phyloP scores from a whole-genome alignment of 2,329 filamentous ascomycete genomes.

The Metarhizium brunneum region DNA sequence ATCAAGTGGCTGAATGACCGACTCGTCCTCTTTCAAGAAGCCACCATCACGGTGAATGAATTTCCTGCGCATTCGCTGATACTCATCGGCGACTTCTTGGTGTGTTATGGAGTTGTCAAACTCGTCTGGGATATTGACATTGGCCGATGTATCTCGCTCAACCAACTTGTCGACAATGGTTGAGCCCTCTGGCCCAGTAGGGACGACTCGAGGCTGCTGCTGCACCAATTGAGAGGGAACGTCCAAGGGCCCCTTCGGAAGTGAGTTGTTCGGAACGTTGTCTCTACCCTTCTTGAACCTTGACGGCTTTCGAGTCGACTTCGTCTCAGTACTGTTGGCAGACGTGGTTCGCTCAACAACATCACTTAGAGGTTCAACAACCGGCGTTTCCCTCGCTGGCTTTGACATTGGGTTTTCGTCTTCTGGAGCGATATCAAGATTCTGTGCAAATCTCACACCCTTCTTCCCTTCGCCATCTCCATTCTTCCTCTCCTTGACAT shows the following conservation, averaged over 20 bases:
- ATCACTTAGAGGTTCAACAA: constrained; percentile 41
- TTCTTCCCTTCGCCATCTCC: constrained; percentile 39
- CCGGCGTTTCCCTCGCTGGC: constrained; percentile 16
- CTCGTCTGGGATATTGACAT: constrained; percentile 44
- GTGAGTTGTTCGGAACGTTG: constrained; percentile 6
- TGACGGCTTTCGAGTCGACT: constrained; percentile 32
- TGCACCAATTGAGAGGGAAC: constrained; percentile 31
- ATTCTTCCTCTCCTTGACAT: constrained; percentile 20
- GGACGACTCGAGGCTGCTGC: constrained; percentile 27
- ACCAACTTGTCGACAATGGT: constrained; percentile 52
- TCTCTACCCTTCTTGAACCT: constrained; percentile 40
- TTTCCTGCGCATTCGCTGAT: constrained; percentile 71
- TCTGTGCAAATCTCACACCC: constrained; percentile 70
- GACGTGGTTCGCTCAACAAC: constrained; percentile 37
- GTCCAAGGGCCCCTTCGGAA: constrained; percentile 34
- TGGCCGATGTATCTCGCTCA: constrained; percentile 36
- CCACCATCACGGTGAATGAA: constrained; percentile 79
- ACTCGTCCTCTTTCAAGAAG: constrained; percentile 64
- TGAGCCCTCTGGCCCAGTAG: constrained; percentile 39
- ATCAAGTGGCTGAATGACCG: constrained; percentile 56
- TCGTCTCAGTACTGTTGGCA: constrained; percentile 18
- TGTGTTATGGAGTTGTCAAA: constrained; percentile 61
- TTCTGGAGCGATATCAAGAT: constrained; percentile 57
- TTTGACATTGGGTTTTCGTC: constrained; percentile 11
- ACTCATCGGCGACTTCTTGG: constrained; percentile 72